phyloP scores from a whole-genome alignment of 371 early-diverging fungal species.

The Mucor saturninus region DNA sequence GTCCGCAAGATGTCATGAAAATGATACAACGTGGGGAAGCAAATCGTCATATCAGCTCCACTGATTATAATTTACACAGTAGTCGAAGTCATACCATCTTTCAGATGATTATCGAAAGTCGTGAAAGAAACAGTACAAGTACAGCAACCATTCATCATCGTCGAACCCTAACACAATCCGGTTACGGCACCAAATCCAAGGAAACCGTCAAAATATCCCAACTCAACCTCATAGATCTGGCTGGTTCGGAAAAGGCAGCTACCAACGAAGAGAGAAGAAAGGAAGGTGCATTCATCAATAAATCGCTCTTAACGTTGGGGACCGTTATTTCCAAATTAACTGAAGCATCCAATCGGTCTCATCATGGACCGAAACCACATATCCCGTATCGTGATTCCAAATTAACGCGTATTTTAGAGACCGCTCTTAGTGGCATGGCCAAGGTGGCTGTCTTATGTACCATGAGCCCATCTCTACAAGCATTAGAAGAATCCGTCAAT shows the following conservation, averaged over 20 bases:
- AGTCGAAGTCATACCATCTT: conserved; percentile 96
- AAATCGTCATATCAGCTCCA: conserved; percentile 84
- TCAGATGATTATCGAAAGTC: conserved; percentile 75
- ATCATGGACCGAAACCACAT: conserved; percentile 44
- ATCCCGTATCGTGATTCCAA: conserved; percentile 95
- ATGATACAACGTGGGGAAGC: conserved; percentile 84
- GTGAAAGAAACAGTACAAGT: conserved; percentile 27
- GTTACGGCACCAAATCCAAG: conserved; percentile 20
- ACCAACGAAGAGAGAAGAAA: conserved; percentile 79
- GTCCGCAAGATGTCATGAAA: conserved; percentile 79
- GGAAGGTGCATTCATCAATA: conserved; percentile 96
- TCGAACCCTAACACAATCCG: conserved; percentile 18
- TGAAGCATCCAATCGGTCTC: not conserved
- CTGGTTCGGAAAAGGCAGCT: conserved; percentile 95
- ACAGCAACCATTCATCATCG: conserved; percentile 14
- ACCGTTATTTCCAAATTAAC: conserved; percentile 87
- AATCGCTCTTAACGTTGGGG: conserved; percentile 82
- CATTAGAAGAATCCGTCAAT: conserved; percentile 81
- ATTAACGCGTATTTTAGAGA: conserved; percentile 90
- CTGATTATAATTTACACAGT: conserved; percentile 90
- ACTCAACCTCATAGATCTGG: conserved; percentile 91
- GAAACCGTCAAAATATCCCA: conserved; percentile 70
- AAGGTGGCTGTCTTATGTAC: conserved; percentile 86
- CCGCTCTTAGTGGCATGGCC: conserved; percentile 82
- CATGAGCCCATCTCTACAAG: conserved; percentile 68